Base-by-base conservation (phyloP, 371 early-diverging fungal species). In the Rhizopus delemar region DNA sequence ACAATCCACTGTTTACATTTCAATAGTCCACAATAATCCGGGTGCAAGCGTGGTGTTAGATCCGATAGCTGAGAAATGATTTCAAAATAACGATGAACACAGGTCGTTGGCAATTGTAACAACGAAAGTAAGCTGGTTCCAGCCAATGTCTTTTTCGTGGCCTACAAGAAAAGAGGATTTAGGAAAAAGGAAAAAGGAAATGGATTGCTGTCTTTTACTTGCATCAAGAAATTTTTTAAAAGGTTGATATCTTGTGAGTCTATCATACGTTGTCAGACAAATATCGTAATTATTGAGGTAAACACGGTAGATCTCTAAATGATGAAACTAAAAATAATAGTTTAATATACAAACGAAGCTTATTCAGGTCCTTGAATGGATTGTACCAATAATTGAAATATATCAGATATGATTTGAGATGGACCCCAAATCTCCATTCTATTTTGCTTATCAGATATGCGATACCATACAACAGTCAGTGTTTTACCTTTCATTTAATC, bases 211-310 rank as follows among this genome's bases (percentile, higher is more conserved):
- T 35, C 13, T 45, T 6, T 56, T 56, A 60, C 69, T 68, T 68
- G 68, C 78, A 51, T 75, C 75, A 46, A 78, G 63, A 57, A 75
- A 78, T 54, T 78, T 78, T 50, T 75, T 75, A 35, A 78, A 78
- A 3, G 79, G 75, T 41, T 71, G 70, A 41, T 73, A 75, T 53
- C 71, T 56, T 28, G 70, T 61, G 9, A 78, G 55, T 29, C 75
- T 62, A 41, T 78, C 79, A 59, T 71, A 73, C 4, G 75, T 78
- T 22, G 75, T 73, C 8, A 78, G 60, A 8, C 72, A 63, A 12
- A 71, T 64, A 56, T 52, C 73, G 49, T 78, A 78, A 51, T 78
- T 73, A 9, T 67, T 66, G 7, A 75, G 53, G 51, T 75, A 78
- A 7, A 50, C 51, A 33, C 60, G 63, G 43, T 78, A 78, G n/a